These are phyloP conservation scores for Lasiodiplodia hormozganensis DNA, from an alignment of 2,329 filamentous ascomycete genomes.

Conservation along the genomic window DNA sequence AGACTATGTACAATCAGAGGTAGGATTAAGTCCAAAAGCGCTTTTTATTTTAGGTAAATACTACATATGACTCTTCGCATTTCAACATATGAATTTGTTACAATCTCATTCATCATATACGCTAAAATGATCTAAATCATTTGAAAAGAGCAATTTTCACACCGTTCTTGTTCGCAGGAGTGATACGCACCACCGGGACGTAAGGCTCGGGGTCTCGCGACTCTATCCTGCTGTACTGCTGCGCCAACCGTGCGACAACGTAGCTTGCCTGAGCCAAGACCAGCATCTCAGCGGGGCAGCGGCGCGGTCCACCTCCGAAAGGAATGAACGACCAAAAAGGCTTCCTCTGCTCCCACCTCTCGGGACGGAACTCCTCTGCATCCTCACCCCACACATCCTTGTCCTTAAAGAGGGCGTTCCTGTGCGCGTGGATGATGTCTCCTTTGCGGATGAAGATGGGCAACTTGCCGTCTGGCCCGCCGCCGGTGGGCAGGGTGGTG, in stretches of 20 bases:
- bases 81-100: too few relatives aligned
- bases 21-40: too few relatives aligned
- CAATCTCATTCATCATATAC: too few relatives aligned
- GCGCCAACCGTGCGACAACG: slow-evolving; percentile 12
- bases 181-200: too few relatives aligned
- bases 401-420: slow-evolving; percentile 47
- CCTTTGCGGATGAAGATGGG: slow-evolving; percentile 43
- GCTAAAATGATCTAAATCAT: too few relatives aligned
- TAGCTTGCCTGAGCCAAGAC: slow-evolving; percentile 19
- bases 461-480: slow-evolving; percentile 35
- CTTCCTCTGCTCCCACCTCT: slow-evolving; percentile 45
- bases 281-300: slow-evolving; percentile 21
- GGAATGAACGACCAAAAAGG: slow-evolving; percentile 44
- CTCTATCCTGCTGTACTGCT: neutral
- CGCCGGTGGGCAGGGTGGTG: slow-evolving; percentile 41
- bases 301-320: slow-evolving; percentile 33
- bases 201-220: too few relatives aligned
- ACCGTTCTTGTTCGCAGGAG: too few relatives aligned
- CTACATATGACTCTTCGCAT: too few relatives aligned
- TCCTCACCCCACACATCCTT: slow-evolving; percentile 53
- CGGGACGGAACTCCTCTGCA: slow-evolving; percentile 52
- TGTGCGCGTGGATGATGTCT: slow-evolving; percentile 35
- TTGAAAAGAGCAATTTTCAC: too few relatives aligned
- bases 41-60: too few relatives aligned
- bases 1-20: too few relatives aligned